Evolutionary conservation across 1,284 basidiomycete species (phyloP).

Genomic region (Rhodotorula mucilaginosa): DNA sequence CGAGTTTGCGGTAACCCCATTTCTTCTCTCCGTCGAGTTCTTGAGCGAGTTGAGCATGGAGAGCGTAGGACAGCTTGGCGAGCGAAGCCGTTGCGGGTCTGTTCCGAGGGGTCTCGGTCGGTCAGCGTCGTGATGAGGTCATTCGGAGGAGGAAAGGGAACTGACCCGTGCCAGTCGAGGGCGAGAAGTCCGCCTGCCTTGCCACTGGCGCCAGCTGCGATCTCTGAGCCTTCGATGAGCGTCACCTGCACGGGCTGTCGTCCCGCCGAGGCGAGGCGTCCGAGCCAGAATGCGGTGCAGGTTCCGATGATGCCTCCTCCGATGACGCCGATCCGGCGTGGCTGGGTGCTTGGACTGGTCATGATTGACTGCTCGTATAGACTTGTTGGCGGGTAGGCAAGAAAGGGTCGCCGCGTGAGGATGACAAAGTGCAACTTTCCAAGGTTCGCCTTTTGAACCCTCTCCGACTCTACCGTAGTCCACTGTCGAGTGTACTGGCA

Average conservation of each 20-base stretch:
- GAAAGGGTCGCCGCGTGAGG: no score
- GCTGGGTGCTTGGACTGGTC: no score
- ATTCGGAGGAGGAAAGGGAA: not conserved
- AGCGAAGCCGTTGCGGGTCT: slow-evolving; percentile 53
- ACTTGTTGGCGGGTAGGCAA: no score
- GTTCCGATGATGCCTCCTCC: slow-evolving; percentile 73
- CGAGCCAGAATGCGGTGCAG: slow-evolving; percentile 75
- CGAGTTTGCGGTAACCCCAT: slow-evolving; percentile 79
- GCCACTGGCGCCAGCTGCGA: slow-evolving; percentile 68
- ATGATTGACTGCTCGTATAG: no score
- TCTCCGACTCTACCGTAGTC: no score
- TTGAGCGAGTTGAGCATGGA: slow-evolving; percentile 74
- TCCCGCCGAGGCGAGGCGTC: not conserved
- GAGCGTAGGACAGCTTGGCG: slow-evolving; percentile 70
- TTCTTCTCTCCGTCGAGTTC: slow-evolving; percentile 67
- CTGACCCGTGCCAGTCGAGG: slow-evolving; percentile 59
- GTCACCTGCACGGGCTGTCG: slow-evolving; percentile 45
- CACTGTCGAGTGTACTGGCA: no score
- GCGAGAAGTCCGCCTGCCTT: slow-evolving; percentile 92
- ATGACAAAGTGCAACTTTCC: no score
- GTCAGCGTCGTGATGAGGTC: not conserved
- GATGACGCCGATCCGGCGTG: slow-evolving; percentile 44
- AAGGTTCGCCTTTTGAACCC: no score
- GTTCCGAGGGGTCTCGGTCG: not conserved
- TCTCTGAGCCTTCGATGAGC: slow-evolving; percentile 70